These are phyloP conservation scores for Lodderomyces metapsilosis DNA, from an alignment of 1,139 yeast species.

Conservation along the genomic window DNA sequence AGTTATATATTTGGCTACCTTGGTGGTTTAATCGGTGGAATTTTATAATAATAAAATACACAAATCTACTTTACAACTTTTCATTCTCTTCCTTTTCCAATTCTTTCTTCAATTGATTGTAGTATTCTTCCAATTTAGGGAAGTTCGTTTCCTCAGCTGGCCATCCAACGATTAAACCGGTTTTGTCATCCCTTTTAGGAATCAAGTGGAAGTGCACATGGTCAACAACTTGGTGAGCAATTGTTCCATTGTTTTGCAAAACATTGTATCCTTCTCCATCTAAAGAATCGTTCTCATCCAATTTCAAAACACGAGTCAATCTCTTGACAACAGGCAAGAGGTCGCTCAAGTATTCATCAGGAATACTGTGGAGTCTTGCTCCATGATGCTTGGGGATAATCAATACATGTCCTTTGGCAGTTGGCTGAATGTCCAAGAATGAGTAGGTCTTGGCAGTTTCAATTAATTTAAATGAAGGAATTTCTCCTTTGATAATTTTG, in stretches of 20 bases:
- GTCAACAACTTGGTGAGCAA: constrained; percentile 92
- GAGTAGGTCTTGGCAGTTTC: constrained; percentile 81
- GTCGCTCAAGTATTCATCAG: constrained; percentile 86
- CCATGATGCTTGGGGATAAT: constrained; percentile 93
- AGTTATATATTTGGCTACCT: constrained; percentile 77
- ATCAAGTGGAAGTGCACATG: constrained; percentile 97
- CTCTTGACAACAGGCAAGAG: constrained; percentile 84
- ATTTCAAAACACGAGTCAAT: constrained; percentile 68
- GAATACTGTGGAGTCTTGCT: constrained; percentile 84
- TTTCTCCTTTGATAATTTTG: constrained; percentile 90
- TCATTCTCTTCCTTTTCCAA: constrained; percentile 33
- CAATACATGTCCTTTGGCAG: constrained; percentile 81
- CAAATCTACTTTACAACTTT: constrained; percentile 21
- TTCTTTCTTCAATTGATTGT: constrained; percentile 58
- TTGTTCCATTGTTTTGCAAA: constrained; percentile 87
- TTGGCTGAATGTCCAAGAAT: constrained; percentile 90
- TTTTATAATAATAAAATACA: constrained; percentile 26
- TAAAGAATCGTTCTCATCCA: constrained; percentile 50
- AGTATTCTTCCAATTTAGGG: constrained; percentile 64
- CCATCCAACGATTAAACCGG: constrained; percentile 90
- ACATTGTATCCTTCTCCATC: constrained; percentile 82
- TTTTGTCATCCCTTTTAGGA: constrained; percentile 69
- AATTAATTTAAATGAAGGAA: constrained; percentile 83
- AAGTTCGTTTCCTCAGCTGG: constrained; percentile 79
- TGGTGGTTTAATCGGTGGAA: constrained; percentile 54